Conservation (phyloP, 768 basidiomycete genomes). For the Leccinum truebloodii region DNA sequence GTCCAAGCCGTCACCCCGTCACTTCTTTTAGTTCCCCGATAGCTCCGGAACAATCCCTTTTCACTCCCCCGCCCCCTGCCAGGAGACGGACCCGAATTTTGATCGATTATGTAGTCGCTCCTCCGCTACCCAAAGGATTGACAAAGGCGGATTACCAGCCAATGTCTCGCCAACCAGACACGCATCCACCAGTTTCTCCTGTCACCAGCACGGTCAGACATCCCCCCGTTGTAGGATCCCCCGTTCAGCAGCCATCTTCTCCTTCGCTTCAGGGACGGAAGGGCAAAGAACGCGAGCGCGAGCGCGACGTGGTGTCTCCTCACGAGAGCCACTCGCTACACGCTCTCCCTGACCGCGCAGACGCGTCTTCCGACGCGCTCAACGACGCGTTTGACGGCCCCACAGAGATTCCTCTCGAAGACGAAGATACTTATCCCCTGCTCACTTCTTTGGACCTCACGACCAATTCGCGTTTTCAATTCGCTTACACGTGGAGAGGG, state of each 20-base stretch:
- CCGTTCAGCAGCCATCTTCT: neutral
- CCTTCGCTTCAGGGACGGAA: constrained; percentile 9
- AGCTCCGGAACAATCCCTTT: constrained; percentile 23
- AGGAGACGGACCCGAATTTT: constrained; percentile 11
- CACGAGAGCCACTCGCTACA: neutral
- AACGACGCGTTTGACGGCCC: constrained; percentile 15
- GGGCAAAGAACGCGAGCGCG: constrained; percentile 28
- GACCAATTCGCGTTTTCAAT: constrained; percentile 27
- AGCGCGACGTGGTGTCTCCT: constrained; percentile 1
- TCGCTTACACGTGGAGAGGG: constrained; percentile 21
- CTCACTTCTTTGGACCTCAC: constrained; percentile 17
- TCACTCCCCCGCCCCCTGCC: constrained; percentile 28
- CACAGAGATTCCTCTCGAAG: constrained; percentile 14
- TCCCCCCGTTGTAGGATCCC: neutral
- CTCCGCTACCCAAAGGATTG: constrained; percentile 23
- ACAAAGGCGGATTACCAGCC: constrained; percentile 23
- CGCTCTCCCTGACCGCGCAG: neutral
- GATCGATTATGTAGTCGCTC: constrained; percentile 24
- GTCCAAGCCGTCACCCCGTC: constrained; percentile 3
- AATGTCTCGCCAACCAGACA: neutral
- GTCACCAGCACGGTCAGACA: neutral
- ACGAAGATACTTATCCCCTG: constrained; percentile 19
- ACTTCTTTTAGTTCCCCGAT: constrained; percentile 13
- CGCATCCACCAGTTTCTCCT: neutral
- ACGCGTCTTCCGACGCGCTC: neutral